Base-by-base conservation (phyloP, 257 asterid genomes). In the Primulina huaijiensis region DNA sequence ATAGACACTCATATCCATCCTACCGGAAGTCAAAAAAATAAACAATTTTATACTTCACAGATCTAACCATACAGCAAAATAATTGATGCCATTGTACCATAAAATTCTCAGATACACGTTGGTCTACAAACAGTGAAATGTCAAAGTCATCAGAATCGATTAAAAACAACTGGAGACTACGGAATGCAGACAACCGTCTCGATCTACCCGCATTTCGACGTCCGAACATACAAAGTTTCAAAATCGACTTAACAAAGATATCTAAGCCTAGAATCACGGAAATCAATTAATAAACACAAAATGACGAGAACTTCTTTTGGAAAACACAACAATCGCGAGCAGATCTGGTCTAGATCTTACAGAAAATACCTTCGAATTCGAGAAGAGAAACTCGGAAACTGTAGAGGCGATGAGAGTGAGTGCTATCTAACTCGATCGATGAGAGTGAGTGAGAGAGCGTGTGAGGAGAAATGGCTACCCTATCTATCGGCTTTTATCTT, bases 401-500 rank as follows among this genome's bases (percentile, higher is more conserved):
- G 29, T 12, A 27, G 64, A 65, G 66, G 17, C 59, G 76, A 76
- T 64, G n/a, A 71, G 77, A 72, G 75, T 9, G 70, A 59, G 63
- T 11, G 68, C n/a, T n/a, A n/a, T n/a, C n/a, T n/a, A n/a, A n/a
- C n/a, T n/a, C n/a, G n/a, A n/a, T n/a, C n/a, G n/a, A n/a, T n/a
- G n/a, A 71, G 77, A 72, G 75, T 9, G 70, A 59, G 63, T 11
- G 68, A 55, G 74, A 8, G 74, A 17, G 78, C 25, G 76, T 7
- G 75, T 30, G 80, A 31, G 75, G 20, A 65, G n/a, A 57, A 67
- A 60, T n/a, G 56, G 29, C 75, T 64, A 73, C 72, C 82, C 78
- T 33, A 68, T 8, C 78, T 33, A 68, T 8, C 62, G 75, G 69
- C 6, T 67, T 84, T 82, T 87, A 87, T 82, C 81, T 79, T 16